phyloP scores from a whole-genome alignment of 192 early-diverging fungal species.

The Podila verticillata region DNA sequence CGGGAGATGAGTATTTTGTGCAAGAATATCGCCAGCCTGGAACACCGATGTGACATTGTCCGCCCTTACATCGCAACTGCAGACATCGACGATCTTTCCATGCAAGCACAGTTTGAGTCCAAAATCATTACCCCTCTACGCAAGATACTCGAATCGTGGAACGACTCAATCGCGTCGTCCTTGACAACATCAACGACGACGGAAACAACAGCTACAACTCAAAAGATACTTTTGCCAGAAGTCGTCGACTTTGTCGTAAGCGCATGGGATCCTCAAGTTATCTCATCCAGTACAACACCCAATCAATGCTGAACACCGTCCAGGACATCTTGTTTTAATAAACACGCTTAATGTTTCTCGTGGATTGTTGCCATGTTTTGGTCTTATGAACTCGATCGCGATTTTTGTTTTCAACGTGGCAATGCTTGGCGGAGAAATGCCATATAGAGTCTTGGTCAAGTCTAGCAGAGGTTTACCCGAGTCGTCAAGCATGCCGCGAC shows the following conservation, averaged over 20 bases:
- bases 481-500: no score
- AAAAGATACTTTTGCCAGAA: slow-evolving; percentile 3
- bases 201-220: background rate
- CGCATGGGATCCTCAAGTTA: slow-evolving; percentile 33
- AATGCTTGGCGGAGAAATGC: no score
- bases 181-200: background rate
- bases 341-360: no score
- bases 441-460: no score
- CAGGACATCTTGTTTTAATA: no score
- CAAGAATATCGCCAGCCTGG: background rate
- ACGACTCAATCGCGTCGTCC: background rate
- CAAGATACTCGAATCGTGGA: background rate
- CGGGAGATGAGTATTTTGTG: slow-evolving; percentile 21
- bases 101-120: background rate
- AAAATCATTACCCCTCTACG: background rate
- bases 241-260: slow-evolving; percentile 21
- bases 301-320: no score
- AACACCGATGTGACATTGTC: slow-evolving; percentile 5
- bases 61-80: background rate
- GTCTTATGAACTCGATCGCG: no score
- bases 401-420: no score
- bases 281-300: background rate
- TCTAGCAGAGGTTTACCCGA: no score
- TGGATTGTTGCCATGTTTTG: no score
- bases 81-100: background rate